Base-by-base conservation (phyloP, 495 filamentous ascomycete species). In the Eremomyces bilateralis region DNA sequence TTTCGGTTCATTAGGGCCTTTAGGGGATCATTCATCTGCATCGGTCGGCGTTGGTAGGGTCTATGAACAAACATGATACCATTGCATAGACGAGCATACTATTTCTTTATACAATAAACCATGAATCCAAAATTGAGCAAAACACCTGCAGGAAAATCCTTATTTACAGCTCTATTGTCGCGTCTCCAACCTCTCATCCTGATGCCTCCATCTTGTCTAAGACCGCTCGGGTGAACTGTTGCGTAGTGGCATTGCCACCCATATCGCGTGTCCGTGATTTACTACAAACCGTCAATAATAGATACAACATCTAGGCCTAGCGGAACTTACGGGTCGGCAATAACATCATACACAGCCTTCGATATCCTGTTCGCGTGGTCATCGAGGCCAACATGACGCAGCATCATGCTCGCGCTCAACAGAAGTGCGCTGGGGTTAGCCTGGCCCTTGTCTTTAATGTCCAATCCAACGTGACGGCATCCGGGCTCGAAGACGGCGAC, bases 361-460 rank as follows among this genome's bases (percentile, higher is more conserved):
- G 82, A 91, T 56, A 97, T 93, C 46, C 88, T 73, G 64, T 94
- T 93, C 32, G 88, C 88, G 51, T 94, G 90, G 53, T 94, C 80
- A 53, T 97, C 85, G 10, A 97, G 71, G 37, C 88, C 88, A 42
- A 97, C 63, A 61, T 97, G 88, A 45, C 88, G 74, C 53, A 97
- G 65, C 42, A 97, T 71, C 88, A 97, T 97, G 46, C 81, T 76
- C 24, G 82, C 83, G 42, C 80, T 91, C 33, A 97, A 73, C 32
- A 97, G 67, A 59, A 97, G 71, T 39, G 88, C 88, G 31, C 82
- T 93, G 19, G 88, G 88, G 68, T 97, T 97, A 33, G 88, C 88
- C 61, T 97, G 82, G 57, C 94, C 83, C 63, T 91, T 91, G 57
- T 90, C 88, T 65, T 95, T 85, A 60, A 97, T 97, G 52, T 97